Evolutionary conservation across 306 rosid genomes (phyloP), one percentile per base, ranked within the genome.

Genomic region (Trifolium repens): DNA sequence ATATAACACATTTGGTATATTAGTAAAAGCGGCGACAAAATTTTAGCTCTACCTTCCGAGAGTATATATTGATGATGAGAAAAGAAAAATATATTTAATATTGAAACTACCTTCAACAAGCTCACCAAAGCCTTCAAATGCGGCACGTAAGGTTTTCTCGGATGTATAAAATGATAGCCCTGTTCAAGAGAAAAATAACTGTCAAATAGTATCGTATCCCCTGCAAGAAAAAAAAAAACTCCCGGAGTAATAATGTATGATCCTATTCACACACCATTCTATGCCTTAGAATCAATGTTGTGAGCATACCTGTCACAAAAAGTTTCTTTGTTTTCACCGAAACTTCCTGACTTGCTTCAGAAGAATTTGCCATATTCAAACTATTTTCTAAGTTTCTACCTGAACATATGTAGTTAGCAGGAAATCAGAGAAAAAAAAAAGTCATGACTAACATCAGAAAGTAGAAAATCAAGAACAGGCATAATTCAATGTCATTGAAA

Each of bases 81-180:
- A 53, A 24, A 65, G 70, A 67, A 55, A 69, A 40, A 12, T 62
- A 27, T 49, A 57, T 63, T 68, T 40, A 30, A 66, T 27, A 14
- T 57, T 19, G 30, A 58, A 42, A 63, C 30, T 83, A 94, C 97
- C 98, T 86, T 90, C 90, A 42, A 91, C 94, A 46, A 92, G 88
- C 84, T 90, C 88, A 5, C 97, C 96, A 65, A 84, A 92, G 73
- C 94, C 89, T 84, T 92, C 92, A 74, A 92, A 92, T 57, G 97
- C 92, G 5, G 89, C 85, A 24, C 96, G 90, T 24, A 92, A 86
- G 68, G 94, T 90, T 87, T 92, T 92, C 91, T 92, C 97, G 76
- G 88, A 85, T 74, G 88, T 85, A 78, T 85, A 85, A 81, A 85
- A 85, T 24, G 88, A 85, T 47, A 81, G 85, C 65, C 97, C 97